Conservation (phyloP, 495 filamentous ascomycete species). For the Daldinia decipiens region DNA sequence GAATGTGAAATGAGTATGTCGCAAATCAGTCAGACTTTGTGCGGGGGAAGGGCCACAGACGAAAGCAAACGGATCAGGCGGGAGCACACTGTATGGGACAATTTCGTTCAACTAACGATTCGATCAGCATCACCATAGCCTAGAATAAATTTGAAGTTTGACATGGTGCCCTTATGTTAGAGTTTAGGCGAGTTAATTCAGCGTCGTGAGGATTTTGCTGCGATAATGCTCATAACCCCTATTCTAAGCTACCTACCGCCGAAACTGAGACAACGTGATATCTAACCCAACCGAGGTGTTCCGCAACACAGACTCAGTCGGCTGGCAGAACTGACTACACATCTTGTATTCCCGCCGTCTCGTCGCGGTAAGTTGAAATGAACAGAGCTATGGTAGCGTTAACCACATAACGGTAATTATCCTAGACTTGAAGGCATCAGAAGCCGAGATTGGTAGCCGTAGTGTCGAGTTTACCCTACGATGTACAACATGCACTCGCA, state of each 20-base stretch:
- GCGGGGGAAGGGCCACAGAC: conserved; percentile 1
- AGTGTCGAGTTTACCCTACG: background rate
- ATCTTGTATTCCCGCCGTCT: background rate
- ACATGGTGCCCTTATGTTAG: background rate
- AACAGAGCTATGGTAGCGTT: background rate
- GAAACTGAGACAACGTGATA: background rate
- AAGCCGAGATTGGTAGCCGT: background rate
- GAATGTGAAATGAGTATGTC: background rate
- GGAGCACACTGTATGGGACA: background rate
- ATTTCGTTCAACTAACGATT: background rate
- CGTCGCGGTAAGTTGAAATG: background rate
- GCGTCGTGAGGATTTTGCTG: background rate
- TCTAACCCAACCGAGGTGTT: background rate
- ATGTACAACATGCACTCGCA: background rate
- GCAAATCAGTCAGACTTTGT: background rate
- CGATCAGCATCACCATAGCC: background rate
- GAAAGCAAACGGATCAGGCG: background rate
- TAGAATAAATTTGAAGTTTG: background rate
- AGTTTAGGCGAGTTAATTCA: background rate
- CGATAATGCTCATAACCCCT: background rate
- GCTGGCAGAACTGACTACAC: background rate
- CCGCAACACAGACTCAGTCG: conserved; percentile 1
- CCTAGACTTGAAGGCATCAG: background rate
- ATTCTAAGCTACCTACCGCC: background rate
- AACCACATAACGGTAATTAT: background rate